Base-by-base conservation (phyloP, 2,329 filamentous ascomycete genomes). In the Dissoconium aciculare region DNA sequence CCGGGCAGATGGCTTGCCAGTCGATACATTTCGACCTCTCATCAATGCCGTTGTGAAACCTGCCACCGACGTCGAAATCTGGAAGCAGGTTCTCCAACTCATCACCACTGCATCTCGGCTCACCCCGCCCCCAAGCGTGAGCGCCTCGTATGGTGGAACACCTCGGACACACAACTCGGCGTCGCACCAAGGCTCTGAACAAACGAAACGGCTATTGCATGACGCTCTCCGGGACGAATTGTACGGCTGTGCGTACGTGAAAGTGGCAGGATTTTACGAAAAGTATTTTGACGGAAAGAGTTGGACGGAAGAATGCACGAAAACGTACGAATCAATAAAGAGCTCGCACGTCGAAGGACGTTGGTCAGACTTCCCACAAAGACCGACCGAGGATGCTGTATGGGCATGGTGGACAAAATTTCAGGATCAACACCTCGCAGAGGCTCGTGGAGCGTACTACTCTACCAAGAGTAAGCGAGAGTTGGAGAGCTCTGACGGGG, bases 181-280 rank as follows among this genome's bases (percentile, higher is more conserved):
- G 5, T 29, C 27, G 11, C 27, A 29, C 11, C 27, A 29, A 15
- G 27, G 27, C 15, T 29, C 27, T 9, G 27, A 29, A 15, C 27
- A 29, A 17, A 29, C 27, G 11, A 14, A 12, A 11, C 11, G 10
- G 9, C 9, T 15, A 8, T 15, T 29, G 11, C 19, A 23, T n/a
- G 19, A 9, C 27, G 27, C 27, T 17, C 11, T 14, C 8, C 27
- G 27, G 11, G 9, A 29, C 12, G 27, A 23, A 23, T n/a, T 23
- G 8, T n/a, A 23, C 19, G 19, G n/a, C 19, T 23, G 19, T n/a
- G 8, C 19, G 8, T 23, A 23, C 19, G n/a, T 23, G 8, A 23
- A 23, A 23, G 19, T 23, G 8, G 19, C 19, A 8, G 19, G 19
- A 8, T 23, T 23, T 23, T 23, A 8, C 19, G 19, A 23, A n/a